These are phyloP conservation scores for Verticillium albo-atrum DNA, from an alignment of 2,329 filamentous ascomycete genomes.

Conservation along the genomic window DNA sequence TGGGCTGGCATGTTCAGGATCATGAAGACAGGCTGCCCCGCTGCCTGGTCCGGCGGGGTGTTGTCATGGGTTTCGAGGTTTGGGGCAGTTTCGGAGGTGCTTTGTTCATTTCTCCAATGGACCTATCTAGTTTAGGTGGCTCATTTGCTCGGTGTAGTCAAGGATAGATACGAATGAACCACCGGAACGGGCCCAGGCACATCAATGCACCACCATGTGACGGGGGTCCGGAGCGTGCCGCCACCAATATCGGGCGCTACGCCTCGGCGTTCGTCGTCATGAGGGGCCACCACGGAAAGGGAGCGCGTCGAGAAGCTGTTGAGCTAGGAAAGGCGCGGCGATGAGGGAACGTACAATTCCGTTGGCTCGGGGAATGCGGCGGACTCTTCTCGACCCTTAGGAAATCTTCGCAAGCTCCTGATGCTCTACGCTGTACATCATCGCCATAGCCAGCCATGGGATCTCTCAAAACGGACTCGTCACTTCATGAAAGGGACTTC, in stretches of 20 bases:
- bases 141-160: too few species aligned
- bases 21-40: not conserved
- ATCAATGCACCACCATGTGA: not conserved
- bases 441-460: not conserved
- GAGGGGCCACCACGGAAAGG: not conserved
- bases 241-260: not conserved
- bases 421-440: not conserved
- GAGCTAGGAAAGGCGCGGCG: not conserved
- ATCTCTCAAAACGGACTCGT: not conserved
- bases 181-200: not conserved
- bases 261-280: not conserved
- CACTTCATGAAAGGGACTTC: slow-evolving; percentile 15
- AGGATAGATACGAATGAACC: too few species aligned
- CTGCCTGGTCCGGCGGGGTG: not conserved
- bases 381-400: too few species aligned
- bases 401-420: not conserved
- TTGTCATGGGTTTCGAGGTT: too few species aligned
- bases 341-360: not conserved
- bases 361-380: too few species aligned
- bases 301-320: not conserved
- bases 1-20: not conserved
- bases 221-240: not conserved
- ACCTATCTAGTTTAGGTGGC: too few species aligned
- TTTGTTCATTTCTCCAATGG: too few species aligned
- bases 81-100: too few species aligned